Conservation (phyloP, 2,329 filamentous ascomycete species). For the Zymoseptoria brevis region DNA sequence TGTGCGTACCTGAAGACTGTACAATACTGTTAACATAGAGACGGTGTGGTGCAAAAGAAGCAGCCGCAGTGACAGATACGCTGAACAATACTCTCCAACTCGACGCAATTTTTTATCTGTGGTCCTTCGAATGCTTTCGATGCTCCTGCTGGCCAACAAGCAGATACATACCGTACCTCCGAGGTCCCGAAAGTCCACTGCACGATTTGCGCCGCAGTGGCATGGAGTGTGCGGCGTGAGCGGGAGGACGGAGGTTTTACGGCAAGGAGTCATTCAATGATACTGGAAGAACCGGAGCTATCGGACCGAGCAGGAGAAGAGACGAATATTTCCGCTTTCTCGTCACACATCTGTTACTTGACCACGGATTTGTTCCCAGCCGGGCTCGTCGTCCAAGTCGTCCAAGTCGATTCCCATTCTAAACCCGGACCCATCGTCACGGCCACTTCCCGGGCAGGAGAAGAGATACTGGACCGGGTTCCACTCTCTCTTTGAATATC, state of each 20-base stretch:
- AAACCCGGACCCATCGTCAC: no score
- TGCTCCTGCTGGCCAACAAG: neutral
- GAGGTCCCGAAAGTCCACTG: no score
- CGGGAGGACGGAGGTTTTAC: no score
- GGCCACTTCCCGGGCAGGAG: no score
- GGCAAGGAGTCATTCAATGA: neutral
- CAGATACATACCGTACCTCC: neutral
- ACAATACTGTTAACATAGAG: neutral
- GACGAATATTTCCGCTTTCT: neutral
- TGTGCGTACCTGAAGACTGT: neutral
- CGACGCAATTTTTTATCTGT: neutral
- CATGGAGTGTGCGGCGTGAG: no score
- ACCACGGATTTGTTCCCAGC: no score
- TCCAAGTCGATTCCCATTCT: no score
- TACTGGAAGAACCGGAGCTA: neutral
- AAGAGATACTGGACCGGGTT: no score
- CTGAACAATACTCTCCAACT: neutral
- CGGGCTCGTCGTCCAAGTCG: no score
- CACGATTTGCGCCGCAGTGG: no score
- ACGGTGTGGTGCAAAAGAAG: neutral
- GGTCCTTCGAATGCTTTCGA: neutral
- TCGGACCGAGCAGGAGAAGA: neutral
- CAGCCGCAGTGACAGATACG: neutral
- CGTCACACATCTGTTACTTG: neutral
- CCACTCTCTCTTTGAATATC: no score